Percentiles rank a stretch among this genome's conserved stretches.
Conservation (phyloP, 345 rosid genomes). For the Ricinus communis region DNA sequence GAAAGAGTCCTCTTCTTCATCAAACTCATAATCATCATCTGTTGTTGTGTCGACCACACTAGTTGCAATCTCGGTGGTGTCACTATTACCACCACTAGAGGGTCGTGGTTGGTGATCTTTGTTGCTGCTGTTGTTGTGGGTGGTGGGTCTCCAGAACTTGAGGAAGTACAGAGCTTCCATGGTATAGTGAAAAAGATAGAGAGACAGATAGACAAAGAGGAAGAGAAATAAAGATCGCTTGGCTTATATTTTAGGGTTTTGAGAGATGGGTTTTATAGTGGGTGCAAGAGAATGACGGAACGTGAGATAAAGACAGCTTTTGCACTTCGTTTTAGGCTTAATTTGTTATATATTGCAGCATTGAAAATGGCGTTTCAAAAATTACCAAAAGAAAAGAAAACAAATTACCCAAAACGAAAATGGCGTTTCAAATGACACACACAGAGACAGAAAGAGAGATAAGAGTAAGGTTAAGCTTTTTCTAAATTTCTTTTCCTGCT, state of each 20-base stretch:
- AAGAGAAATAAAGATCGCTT: not conserved
- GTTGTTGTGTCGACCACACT: constrained; percentile 13
- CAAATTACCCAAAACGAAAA: too few species aligned
- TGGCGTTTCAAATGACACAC: constrained; percentile 32
- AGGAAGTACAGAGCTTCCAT: constrained; percentile 76
- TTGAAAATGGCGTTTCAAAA: constrained; percentile 42
- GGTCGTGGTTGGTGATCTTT: constrained; percentile 25
- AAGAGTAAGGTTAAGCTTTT: not conserved
- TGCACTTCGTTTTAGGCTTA: constrained; percentile 47
- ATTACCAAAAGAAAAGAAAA: too few species aligned
- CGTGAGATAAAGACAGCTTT: constrained; percentile 33
- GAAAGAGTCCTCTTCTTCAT: constrained; percentile 83
- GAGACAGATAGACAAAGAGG: constrained; percentile 3
- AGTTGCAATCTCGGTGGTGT: constrained; percentile 22
- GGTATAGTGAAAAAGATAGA: constrained; percentile 2
- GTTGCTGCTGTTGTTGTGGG: constrained; percentile 7
- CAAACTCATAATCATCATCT: constrained; percentile 33
- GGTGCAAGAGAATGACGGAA: constrained; percentile 10
- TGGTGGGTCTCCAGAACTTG: constrained; percentile 50
- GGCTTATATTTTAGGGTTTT: constrained; percentile 15
- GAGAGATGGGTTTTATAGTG: constrained; percentile 14
- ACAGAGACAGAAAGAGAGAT: constrained; percentile 1
- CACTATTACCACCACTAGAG: not conserved
- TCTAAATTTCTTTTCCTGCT: too few species aligned
- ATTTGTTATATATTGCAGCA: constrained; percentile 13